Evolutionary conservation across 1,284 basidiomycete species (phyloP).

Genomic region (Exobasidium rhododendri): DNA sequence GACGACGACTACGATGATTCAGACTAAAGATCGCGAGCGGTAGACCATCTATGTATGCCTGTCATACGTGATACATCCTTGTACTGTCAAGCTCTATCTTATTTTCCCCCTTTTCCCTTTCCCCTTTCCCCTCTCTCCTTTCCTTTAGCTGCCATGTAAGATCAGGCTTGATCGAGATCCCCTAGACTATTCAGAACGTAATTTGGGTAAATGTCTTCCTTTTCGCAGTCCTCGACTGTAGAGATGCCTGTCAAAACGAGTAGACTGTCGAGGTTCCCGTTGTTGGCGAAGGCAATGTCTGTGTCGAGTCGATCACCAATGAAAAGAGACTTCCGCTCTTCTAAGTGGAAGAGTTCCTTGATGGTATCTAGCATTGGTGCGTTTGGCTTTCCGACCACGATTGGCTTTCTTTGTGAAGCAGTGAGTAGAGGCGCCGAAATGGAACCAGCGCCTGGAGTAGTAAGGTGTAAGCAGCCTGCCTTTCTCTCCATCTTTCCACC

Average conservation of each 20-base stretch:
- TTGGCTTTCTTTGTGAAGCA: slow-evolving; percentile 66
- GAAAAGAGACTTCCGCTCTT: slow-evolving; percentile 65
- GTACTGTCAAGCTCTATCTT: too few species aligned
- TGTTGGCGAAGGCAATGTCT: slow-evolving; percentile 86
- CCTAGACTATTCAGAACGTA: slow-evolving; percentile 47
- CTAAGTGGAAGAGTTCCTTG: slow-evolving; percentile 60
- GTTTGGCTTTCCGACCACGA: slow-evolving; percentile 86
- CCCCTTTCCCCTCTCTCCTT: too few species aligned
- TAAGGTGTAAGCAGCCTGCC: neutral
- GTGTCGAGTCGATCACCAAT: slow-evolving; percentile 92
- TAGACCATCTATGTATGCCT: too few species aligned
- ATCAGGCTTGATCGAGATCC: slow-evolving; percentile 23
- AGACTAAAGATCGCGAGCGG: too few species aligned
- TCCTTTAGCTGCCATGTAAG: too few species aligned
- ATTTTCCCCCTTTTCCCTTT: too few species aligned
- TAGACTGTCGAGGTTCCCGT: slow-evolving; percentile 77
- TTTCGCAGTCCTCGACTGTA: slow-evolving; percentile 56
- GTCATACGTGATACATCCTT: too few species aligned
- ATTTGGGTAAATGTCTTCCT: slow-evolving; percentile 58
- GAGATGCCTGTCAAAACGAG: slow-evolving; percentile 81
- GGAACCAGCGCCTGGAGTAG: slow-evolving; percentile 63
- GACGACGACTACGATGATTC: slow-evolving; percentile 2
- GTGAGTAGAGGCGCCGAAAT: slow-evolving; percentile 77
- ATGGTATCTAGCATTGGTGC: slow-evolving; percentile 92
- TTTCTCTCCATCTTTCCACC: too few species aligned